Percentiles rank a stretch among this genome's conserved stretches.
phyloP scores from a whole-genome alignment of 2,329 filamentous ascomycete genomes.

The Clonostachys solani region DNA sequence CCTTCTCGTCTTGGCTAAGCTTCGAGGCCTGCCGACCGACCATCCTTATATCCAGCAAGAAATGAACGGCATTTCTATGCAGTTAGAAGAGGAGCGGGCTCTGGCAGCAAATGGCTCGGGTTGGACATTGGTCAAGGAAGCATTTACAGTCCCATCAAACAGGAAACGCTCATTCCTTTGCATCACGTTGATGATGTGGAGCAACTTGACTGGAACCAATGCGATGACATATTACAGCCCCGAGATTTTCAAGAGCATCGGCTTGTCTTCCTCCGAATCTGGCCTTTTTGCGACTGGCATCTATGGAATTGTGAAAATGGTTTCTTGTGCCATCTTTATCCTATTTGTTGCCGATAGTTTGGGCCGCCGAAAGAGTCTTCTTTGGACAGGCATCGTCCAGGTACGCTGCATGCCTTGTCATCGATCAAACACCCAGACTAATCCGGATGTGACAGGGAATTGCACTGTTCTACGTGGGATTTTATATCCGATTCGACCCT shows the following conservation, averaged over 20 bases:
- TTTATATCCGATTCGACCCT: not conserved
- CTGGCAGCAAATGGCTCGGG: conserved; percentile 16
- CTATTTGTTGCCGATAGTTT: conserved; percentile 29
- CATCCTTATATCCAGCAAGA: conserved; percentile 42
- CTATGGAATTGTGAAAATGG: conserved; percentile 46
- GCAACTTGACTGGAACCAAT: conserved; percentile 42
- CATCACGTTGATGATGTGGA: conserved; percentile 51
- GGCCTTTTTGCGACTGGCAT: conserved; percentile 48
- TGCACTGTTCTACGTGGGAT: not conserved
- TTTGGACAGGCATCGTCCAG: not conserved
- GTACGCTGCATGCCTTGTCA: not conserved
- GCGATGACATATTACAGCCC: conserved; percentile 44
- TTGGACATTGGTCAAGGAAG: conserved; percentile 54
- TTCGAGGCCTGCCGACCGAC: conserved; percentile 30
- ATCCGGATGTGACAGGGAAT: not conserved
- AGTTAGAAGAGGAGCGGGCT: conserved; percentile 27
- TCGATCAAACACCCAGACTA: not conserved
- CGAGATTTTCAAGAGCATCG: conserved; percentile 37
- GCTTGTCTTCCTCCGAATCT: conserved; percentile 34
- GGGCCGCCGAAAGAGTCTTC: conserved; percentile 41
- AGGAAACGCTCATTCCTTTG: conserved; percentile 34
- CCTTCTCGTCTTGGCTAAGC: conserved; percentile 43
- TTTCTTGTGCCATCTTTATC: conserved; percentile 29
- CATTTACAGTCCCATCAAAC: conserved; percentile 53
- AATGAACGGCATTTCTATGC: conserved; percentile 27